Evolutionary conservation across 208 protist species (phyloP).

Genomic region (Naegleria fowleri): DNA sequence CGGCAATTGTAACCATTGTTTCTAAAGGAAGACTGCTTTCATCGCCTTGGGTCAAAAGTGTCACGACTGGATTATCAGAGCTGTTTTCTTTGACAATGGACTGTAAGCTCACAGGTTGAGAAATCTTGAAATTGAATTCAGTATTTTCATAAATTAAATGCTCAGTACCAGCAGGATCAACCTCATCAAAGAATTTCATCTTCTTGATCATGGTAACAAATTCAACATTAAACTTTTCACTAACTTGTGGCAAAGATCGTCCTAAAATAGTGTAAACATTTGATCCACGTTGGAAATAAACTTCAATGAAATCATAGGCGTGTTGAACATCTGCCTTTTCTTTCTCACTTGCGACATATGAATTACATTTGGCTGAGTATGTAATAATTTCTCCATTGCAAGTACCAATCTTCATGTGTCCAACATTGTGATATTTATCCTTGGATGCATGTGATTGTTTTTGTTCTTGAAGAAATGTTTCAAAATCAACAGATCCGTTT

Average conservation of each 20-base stretch:
- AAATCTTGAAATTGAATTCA: constrained; percentile 10
- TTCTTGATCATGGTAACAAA: background rate
- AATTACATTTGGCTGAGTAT: background rate
- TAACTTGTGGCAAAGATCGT: background rate
- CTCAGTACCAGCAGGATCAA: background rate
- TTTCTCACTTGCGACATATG: background rate
- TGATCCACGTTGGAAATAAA: background rate
- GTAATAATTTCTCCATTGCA: background rate
- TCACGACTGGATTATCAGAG: background rate
- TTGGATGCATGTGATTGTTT: background rate
- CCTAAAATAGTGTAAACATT: background rate
- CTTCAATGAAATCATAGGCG: background rate
- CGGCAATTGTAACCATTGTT: background rate
- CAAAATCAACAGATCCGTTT: background rate
- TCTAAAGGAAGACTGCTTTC: background rate
- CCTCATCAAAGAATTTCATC: background rate
- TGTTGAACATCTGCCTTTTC: background rate
- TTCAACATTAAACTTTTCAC: background rate
- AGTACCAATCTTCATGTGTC: background rate
- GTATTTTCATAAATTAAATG: background rate
- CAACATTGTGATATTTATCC: background rate
- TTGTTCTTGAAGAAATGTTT: background rate
- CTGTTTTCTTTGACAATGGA: background rate
- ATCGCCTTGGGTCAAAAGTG: background rate
- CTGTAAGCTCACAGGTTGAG: background rate